Percentiles rank a stretch among this genome's conserved stretches.
Evolutionary conservation across 2,329 filamentous ascomycete genomes (phyloP).

Genomic region (Aureobasidium sp.): DNA sequence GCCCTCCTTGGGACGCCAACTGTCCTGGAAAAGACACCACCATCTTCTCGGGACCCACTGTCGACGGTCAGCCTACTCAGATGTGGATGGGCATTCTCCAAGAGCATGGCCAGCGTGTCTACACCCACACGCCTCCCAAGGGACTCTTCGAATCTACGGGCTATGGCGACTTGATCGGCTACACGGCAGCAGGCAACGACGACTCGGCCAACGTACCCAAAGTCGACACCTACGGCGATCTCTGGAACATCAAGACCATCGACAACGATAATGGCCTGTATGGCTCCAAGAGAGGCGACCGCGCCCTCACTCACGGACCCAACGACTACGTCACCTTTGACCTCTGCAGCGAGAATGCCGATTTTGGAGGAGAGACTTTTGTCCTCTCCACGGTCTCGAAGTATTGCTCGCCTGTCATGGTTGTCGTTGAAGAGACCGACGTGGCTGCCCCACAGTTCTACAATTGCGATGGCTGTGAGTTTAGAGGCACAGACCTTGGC

Average conservation of each 20-base stretch:
- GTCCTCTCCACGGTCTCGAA: background rate
- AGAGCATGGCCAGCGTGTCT: background rate
- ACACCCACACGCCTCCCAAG: background rate
- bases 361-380: background rate
- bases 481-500: background rate
- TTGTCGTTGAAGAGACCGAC: background rate
- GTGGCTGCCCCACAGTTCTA: background rate
- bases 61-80: background rate
- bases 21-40: background rate
- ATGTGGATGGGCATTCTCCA: background rate
- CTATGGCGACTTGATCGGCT: background rate
- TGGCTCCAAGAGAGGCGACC: background rate
- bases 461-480: slow-evolving; percentile 3
- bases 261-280: background rate
- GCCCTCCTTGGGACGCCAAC: background rate
- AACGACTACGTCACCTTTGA: background rate
- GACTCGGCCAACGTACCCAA: background rate
- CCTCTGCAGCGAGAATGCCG: background rate
- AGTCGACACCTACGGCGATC: background rate
- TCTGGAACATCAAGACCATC: background rate
- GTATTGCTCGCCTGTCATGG: background rate
- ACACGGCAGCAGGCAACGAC: background rate
- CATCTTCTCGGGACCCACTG: background rate
- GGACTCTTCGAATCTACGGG: background rate
- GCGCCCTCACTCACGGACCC: background rate